Conservation (phyloP, 495 filamentous ascomycete genomes). For the Geoglossum glabrum region DNA sequence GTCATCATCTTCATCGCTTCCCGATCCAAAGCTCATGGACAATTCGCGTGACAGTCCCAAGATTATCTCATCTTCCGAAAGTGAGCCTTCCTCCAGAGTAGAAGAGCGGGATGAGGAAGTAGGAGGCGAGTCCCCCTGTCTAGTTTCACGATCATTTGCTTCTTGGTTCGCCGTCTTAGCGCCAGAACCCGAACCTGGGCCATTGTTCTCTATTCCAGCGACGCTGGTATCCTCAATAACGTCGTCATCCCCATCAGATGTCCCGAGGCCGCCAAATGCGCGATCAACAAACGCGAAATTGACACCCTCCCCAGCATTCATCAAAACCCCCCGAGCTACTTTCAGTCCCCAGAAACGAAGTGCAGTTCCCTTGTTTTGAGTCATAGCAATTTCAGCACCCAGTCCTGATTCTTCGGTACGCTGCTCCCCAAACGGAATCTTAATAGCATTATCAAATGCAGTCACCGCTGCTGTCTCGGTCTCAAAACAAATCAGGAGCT, state of each 20-base stretch:
- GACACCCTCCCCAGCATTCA: conserved; percentile 37
- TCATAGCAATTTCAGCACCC: neutral
- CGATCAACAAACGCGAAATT: conserved; percentile 38
- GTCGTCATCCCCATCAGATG: conserved; percentile 24
- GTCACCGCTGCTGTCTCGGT: conserved; percentile 35
- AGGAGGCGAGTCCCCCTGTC: neutral
- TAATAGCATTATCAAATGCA: conserved; percentile 33
- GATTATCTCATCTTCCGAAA: conserved; percentile 3
- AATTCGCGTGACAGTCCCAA: conserved; percentile 25
- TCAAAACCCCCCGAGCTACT: conserved; percentile 39
- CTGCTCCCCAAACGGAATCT: conserved; percentile 22
- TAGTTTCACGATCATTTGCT: neutral
- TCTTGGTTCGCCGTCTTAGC: neutral
- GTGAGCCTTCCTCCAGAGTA: conserved; percentile 23
- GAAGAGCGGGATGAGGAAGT: neutral
- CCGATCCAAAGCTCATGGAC: conserved; percentile 18
- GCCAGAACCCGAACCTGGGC: neutral
- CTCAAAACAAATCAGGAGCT: conserved; percentile 27
- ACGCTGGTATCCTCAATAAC: conserved; percentile 11
- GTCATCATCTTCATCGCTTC: conserved; percentile 37
- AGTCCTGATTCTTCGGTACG: neutral
- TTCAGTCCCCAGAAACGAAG: conserved; percentile 39
- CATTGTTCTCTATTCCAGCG: neutral
- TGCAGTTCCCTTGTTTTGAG: conserved; percentile 20
- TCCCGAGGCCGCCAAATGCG: conserved; percentile 38